Base-by-base conservation (phyloP, 2,329 filamentous ascomycete genomes). In the Aspergillus felis region DNA sequence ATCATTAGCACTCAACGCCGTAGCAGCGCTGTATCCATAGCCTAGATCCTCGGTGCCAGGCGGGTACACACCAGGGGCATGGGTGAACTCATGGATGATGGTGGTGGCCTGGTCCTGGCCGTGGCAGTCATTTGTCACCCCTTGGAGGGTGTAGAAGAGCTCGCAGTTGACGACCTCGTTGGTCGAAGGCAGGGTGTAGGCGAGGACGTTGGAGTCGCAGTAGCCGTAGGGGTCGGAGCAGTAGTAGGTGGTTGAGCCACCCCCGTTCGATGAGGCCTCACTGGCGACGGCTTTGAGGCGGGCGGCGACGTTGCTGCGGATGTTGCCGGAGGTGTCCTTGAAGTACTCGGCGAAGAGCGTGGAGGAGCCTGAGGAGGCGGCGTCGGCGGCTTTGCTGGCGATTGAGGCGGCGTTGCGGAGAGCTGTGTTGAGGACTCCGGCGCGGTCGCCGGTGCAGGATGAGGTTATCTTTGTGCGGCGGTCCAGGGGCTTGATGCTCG, bases 101-200 rank as follows among this genome's bases (percentile, higher is more conserved):
- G 86, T 88, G 10, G 82, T 86, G 2, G 83, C 84, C 74, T 87
- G 84, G 67, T 88, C 87, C 73, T 89, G 86, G 2, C 66, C 80
- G 67, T 88, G 84, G 76, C 87, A 90, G 1, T 29, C 9, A 29
- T 29, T 29, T 29, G 28, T 29, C 28, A 29, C 28, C 8, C 4
- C 28, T 29, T 29, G 76, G 8, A 89, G 77, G 48, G 67, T 59
- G 53, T 73, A 80, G 76, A 86, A 89, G 73, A 84, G 71, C 14
- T 79, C 76, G 73, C 86, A 89, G 75, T 87, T 87, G 56, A 82
- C 83, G 71, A 88, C 83, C 67, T 80, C 75, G 69, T 81, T 82
- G 28, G 65, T 66, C 1, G 76, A 74, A 0, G 84, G 83, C 4
- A 86, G 71, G 0, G 85, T 87, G 70, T 87, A 89, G 1, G 86